These are phyloP conservation scores for Colletotrichum falcatum DNA, from an alignment of 2,329 filamentous ascomycete species.

Conservation along the genomic window DNA sequence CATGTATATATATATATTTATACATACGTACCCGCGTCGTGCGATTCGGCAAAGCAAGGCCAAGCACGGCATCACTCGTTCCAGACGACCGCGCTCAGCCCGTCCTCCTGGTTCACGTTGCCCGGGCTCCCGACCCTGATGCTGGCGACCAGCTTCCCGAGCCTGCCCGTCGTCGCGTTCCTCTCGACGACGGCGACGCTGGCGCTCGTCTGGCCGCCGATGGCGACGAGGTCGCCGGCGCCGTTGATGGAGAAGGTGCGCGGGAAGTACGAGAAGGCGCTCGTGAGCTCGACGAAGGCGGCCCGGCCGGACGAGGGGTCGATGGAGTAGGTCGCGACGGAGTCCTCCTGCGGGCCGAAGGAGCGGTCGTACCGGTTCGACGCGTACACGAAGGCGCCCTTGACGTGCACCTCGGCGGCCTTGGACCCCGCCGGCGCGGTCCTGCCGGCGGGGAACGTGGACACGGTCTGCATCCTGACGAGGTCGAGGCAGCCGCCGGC, in stretches of 20 bases:
- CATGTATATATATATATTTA: no score
- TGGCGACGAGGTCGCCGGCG: constrained; percentile 69
- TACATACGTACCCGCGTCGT: background rate
- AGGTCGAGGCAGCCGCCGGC: constrained; percentile 61
- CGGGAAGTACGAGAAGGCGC: constrained; percentile 70
- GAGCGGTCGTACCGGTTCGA: constrained; percentile 72
- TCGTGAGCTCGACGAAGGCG: constrained; percentile 64
- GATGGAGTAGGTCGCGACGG: constrained; percentile 65
- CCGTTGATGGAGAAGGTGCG: constrained; percentile 72
- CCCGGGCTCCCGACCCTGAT: constrained; percentile 56
- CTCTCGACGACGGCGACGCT: constrained; percentile 69
- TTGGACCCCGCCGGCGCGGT: constrained; percentile 60
- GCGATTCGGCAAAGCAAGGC: background rate
- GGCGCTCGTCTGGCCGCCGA: constrained; percentile 71
- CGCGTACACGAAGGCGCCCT: constrained; percentile 67
- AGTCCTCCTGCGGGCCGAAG: constrained; percentile 66
- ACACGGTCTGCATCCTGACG: constrained; percentile 57
- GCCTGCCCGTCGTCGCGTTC: constrained; percentile 64
- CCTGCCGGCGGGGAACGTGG: constrained; percentile 59
- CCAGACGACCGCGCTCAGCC: constrained; percentile 62
- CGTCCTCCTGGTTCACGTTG: constrained; percentile 57
- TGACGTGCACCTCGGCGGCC: constrained; percentile 66
- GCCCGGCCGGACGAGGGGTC: constrained; percentile 60
- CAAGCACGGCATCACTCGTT: constrained; percentile 50
- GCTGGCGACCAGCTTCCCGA: constrained; percentile 61